These are phyloP conservation scores for Scedosporium apiospermum DNA, from an alignment of 2,329 filamentous ascomycete species.

Conservation along the genomic window DNA sequence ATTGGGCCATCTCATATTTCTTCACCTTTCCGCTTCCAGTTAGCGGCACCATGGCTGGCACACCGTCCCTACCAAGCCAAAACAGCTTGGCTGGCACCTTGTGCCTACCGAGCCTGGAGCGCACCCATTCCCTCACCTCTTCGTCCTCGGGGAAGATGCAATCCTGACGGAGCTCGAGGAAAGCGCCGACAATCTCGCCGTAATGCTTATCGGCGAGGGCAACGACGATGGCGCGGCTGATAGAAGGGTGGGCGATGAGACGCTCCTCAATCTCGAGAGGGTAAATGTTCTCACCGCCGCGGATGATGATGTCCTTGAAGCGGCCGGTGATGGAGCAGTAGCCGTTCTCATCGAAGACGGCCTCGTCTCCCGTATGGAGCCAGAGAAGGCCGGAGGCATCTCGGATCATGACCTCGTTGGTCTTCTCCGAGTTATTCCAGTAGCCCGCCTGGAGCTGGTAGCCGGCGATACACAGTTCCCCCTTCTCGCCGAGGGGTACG, in stretches of 20 bases:
- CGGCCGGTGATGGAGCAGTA: slow-evolving; percentile 66
- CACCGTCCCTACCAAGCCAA: slow-evolving; percentile 57
- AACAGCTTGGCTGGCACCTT: slow-evolving; percentile 68
- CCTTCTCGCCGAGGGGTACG: slow-evolving; percentile 57
- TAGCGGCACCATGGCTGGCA: slow-evolving; percentile 47
- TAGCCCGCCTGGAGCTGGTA: slow-evolving; percentile 64
- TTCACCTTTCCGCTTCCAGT: slow-evolving; percentile 66
- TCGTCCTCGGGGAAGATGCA: slow-evolving; percentile 31
- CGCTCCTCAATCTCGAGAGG: slow-evolving; percentile 69
- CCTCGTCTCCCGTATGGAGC: slow-evolving; percentile 60
- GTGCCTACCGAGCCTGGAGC: slow-evolving; percentile 51
- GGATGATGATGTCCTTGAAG: slow-evolving; percentile 73
- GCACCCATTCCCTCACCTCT: slow-evolving; percentile 54
- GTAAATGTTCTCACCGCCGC: slow-evolving; percentile 66
- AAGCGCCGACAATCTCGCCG: slow-evolving; percentile 63
- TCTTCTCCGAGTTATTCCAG: slow-evolving; percentile 66
- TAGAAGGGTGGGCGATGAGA: slow-evolving; percentile 52
- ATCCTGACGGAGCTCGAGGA: slow-evolving; percentile 35
- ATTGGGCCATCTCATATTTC: slow-evolving; percentile 53
- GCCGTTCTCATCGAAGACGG: slow-evolving; percentile 57
- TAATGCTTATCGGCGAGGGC: slow-evolving; percentile 62
- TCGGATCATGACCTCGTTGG: slow-evolving; percentile 47
- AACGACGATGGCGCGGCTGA: slow-evolving; percentile 58
- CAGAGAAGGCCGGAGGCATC: slow-evolving; percentile 48
- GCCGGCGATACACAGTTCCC: slow-evolving; percentile 69